Base-by-base conservation (phyloP, 768 basidiomycete species). In the Kwoniella dendrophila region DNA sequence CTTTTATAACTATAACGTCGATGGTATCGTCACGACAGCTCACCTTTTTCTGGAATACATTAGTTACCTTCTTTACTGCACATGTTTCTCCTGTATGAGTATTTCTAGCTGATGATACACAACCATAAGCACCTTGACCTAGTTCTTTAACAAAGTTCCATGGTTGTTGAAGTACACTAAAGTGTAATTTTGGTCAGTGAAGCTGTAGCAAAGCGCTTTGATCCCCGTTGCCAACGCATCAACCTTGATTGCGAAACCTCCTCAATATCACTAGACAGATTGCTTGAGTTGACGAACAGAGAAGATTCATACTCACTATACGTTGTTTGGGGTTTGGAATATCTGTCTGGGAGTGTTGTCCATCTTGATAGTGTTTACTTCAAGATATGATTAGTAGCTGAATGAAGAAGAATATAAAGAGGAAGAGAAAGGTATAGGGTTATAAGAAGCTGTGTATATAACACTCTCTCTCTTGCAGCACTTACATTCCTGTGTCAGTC, bases 111-210 rank as follows among this genome's bases (percentile, higher is more conserved):
- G 73, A 75, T 3, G 75, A 68, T 67, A 93, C 91, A 74, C 89
- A 92, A 41, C 93, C 92, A 78, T 96, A 95, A 22, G 93, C 92
- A 68, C 94, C 92, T 79, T 94, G 91, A 30, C 93, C 92, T 55
- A 98, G 89, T 75, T 97, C 94, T 81, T 98, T 98, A 80, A 94
- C 90, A 78, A 90, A 95, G 75, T 89, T 86, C 74, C 74, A 75
- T 33, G 74, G 74, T 38, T 71, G 69, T 47, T 75, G 74, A 2
- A 75, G 72, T 26, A 75, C 51, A 53, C 74, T 75, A 51, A 4
- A n/a, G n/a, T n/a, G n/a, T n/a, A n/a, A n/a, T n/a, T n/a, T n/a
- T n/a, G n/a, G n/a, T n/a, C n/a, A n/a, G n/a, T n/a, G n/a, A n/a
- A n/a, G n/a, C n/a, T n/a, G n/a, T n/a, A n/a, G n/a, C n/a, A n/a